Percentiles rank a stretch among this genome's conserved stretches.
These are phyloP conservation scores for Candida maltosa DNA, from an alignment of 805 yeast species.

Conservation along the genomic window DNA sequence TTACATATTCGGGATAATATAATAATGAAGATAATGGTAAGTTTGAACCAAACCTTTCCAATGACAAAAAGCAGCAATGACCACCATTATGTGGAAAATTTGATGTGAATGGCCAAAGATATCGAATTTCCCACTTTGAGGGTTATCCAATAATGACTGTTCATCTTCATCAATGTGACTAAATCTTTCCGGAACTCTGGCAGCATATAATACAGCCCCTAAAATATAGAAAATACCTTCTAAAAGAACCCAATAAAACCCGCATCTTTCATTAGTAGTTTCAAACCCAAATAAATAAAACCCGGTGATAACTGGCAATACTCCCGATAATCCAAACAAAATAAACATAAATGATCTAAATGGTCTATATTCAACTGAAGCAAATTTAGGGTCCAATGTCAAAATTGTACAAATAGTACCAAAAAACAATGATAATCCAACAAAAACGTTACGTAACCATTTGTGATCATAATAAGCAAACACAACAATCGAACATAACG, in stretches of 20 bases:
- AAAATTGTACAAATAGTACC: slow-evolving; percentile 63
- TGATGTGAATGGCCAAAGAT: slow-evolving; percentile 81
- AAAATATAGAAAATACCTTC: slow-evolving; percentile 75
- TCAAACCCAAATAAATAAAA: slow-evolving; percentile 43
- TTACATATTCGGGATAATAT: slow-evolving; percentile 3
- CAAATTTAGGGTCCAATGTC: slow-evolving; percentile 63
- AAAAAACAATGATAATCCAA: slow-evolving; percentile 44
- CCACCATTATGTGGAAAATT: slow-evolving; percentile 75
- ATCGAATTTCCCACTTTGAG: slow-evolving; percentile 45
- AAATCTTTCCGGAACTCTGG: slow-evolving; percentile 72
- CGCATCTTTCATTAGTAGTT: slow-evolving; percentile 49
- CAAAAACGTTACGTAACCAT: slow-evolving; percentile 33
- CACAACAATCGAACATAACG: slow-evolving; percentile 44
- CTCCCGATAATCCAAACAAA: slow-evolving; percentile 74
- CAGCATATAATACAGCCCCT: slow-evolving; percentile 80
- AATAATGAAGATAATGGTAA: slow-evolving; percentile 46
- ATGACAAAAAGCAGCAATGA: slow-evolving; percentile 73
- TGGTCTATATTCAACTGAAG: slow-evolving; percentile 71
- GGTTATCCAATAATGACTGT: slow-evolving; percentile 9
- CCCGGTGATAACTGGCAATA: slow-evolving; percentile 65
- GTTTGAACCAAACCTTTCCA: slow-evolving; percentile 58
- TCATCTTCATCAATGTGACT: slow-evolving; percentile 22
- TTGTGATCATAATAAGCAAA: slow-evolving; percentile 46
- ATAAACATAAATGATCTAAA: slow-evolving; percentile 77
- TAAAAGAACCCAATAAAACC: slow-evolving; percentile 55